Base-by-base conservation (phyloP, 352 stramenopile species). In the Paralagenidium karlingii region DNA sequence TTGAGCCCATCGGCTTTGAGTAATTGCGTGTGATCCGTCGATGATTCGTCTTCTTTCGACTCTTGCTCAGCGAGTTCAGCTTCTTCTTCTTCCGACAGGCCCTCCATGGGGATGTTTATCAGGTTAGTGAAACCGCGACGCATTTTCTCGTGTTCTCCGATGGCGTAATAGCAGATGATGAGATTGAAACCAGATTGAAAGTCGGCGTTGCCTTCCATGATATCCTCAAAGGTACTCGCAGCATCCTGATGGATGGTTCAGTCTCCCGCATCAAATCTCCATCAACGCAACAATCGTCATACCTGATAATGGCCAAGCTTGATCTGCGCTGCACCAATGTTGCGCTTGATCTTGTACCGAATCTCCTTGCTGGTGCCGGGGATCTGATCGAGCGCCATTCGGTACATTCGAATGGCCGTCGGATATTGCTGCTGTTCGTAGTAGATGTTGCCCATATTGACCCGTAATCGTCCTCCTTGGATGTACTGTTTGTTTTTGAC, bases 391-490 rank as follows among this genome's bases (percentile, higher is more conserved):
- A 98, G 60, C 19, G 94, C 93, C 93, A 98, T 98, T 47, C 90
- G 75, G 54, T 98, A 98, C 80, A 96, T 96, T 49, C 93, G 94
- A 26, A 98, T 96, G 0, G 94, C 94, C 24, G 95, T 83, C 10
- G 82, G 66, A 51, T 80, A 98, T 47, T 97, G 74, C 55, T 95
- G 68, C 63, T 97, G 87, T 38, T 94, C 70, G 51, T 92, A 98
- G 75, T 98, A 97, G 33, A 98, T 94, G 53, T 98, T 98, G 19
- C 94, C 94, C 83, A 98, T 97, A 56, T 98, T 98, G 6, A 98
- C 86, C 13, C 93, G 76, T 28, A 98, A 58, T 8, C 92, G 66
- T 1, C 90, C 76, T 24, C 68, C 76, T 52, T 95, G 82, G 5
- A 77, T 58, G 59, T 97, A 96, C 51, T 96, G 82, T 41, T 97